These are phyloP conservation scores for Heteromeles arbutifolia DNA, from an alignment of 306 rosid species.

Conservation along the genomic window DNA sequence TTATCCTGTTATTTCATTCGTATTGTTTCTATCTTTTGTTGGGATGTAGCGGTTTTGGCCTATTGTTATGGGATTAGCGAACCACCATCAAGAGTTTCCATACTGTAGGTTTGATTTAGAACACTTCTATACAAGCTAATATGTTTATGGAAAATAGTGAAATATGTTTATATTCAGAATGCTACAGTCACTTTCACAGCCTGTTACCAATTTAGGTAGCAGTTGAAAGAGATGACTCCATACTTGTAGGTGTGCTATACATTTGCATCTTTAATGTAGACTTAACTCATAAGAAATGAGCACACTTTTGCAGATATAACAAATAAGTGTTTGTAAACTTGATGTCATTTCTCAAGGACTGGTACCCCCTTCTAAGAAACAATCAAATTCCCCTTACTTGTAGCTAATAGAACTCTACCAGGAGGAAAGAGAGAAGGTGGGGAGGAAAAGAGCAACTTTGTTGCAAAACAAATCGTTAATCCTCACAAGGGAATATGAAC, in stretches of 20 bases:
- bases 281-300: background rate
- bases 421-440: too few relatives aligned
- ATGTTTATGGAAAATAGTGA: too few relatives aligned
- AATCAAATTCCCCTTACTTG: background rate
- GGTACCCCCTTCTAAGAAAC: background rate
- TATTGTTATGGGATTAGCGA: background rate
- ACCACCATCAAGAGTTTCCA: background rate
- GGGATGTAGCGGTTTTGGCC: background rate
- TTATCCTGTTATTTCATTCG: background rate
- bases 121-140: background rate
- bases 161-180: background rate
- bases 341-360: background rate
- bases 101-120: background rate
- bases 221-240: background rate
- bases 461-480: too few relatives aligned
- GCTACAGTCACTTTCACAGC: background rate
- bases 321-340: background rate
- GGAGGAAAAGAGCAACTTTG: too few relatives aligned
- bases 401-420: too few relatives aligned
- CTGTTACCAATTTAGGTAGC: background rate
- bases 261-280: background rate
- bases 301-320: background rate
- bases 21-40: background rate
- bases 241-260: background rate
- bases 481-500: background rate